Base-by-base conservation (phyloP, 2,329 filamentous ascomycete genomes). In the Aspergillus neotritici region DNA sequence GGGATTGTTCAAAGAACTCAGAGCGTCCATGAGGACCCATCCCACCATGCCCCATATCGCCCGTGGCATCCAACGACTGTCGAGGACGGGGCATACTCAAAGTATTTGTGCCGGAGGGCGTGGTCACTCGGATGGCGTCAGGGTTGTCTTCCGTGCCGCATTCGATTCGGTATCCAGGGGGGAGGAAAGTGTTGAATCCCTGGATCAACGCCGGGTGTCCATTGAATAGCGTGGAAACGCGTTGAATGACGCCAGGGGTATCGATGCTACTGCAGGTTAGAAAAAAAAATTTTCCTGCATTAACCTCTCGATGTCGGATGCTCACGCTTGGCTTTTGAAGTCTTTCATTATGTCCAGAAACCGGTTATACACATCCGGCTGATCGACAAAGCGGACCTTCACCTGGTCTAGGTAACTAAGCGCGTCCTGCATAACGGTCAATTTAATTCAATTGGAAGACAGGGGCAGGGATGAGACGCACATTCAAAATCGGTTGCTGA, bases 271-370 rank as follows among this genome's bases (percentile, higher is more conserved):
- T 17, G 9, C 36, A 41, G 40, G 55, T 54, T 46, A 56, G 48
- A 40, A 29, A 45, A 34, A 37, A 29, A 14, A n/a, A n/a, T n/a
- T n/a, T n/a, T 15, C 25, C 21, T 25, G 21, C 21, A 33, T 15
- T 28, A 40, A 28, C 14, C 12, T 17, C 16, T 40, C 14, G 29
- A 37, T 47, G 41, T 21, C 34, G 32, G 34, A 36, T 43, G 77
- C 85, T 70, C 74, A 90, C 80, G 90, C 89, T 70, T 95, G 91
- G 58, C 89, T 95, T 70, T 98, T 98, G 66, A 98, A 98, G 57
- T 98, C 93, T 62, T 98, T 98, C 93, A 98, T 98, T 37, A 98
- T 98, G 57, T 98, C 93, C 35, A 98, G 72, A 57, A 98, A 97
- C 31, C 87, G 78, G 60, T 97, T 97, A 61, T 98, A 98, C 0